Base-by-base conservation (phyloP, 345 rosid species). In the Theobroma cacao region DNA sequence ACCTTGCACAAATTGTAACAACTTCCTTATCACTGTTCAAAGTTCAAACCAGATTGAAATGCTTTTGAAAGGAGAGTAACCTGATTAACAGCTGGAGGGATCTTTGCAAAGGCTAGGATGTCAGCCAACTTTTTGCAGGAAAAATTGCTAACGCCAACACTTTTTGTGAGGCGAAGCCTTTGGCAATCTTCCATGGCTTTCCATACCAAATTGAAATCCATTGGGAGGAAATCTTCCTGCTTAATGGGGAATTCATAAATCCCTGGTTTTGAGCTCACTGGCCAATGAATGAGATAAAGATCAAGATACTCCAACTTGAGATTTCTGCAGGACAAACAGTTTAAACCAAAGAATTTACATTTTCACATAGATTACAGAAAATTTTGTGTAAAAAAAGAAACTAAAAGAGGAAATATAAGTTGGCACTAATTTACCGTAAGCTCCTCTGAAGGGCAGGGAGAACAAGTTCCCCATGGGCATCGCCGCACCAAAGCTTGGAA, bases 71-170 rank as follows among this genome's bases (percentile, higher is more conserved):
- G n/a, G n/a, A n/a, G n/a, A n/a, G n/a, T n/a, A n/a, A n/a, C 98
- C 79, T 94, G 98, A 84, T 92, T 88, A 45, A 90, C 87, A 18
- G 89, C 86, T 1, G 98, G 98, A 1, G 92, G 96, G 60, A 94
- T 91, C 72, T 84, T 84, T 2, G 98, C 93, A 9, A 74, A 38
- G 72, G 87, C 82, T 55, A 94, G 91, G 56, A 91, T 78, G 55
- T 87, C 84, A 11, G 81, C 79, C 2, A 94, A 80, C 79, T 91
- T 94, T 81, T 90, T 90, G 77, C 89, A 69, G 0, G 98, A 90
- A 86, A 92, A 92, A 80, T 92, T 92, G 85, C 93, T 87, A 48
- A 91, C 96, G 30, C 98, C 94, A n/a, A 94, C 90, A 80, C 88
- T 83, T 47, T 91, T 89, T 4, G 94, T 81, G 22, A 87, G 88